Evolutionary conservation across 257 asterid genomes (phyloP).

Genomic region (Penstemon newberryi): DNA sequence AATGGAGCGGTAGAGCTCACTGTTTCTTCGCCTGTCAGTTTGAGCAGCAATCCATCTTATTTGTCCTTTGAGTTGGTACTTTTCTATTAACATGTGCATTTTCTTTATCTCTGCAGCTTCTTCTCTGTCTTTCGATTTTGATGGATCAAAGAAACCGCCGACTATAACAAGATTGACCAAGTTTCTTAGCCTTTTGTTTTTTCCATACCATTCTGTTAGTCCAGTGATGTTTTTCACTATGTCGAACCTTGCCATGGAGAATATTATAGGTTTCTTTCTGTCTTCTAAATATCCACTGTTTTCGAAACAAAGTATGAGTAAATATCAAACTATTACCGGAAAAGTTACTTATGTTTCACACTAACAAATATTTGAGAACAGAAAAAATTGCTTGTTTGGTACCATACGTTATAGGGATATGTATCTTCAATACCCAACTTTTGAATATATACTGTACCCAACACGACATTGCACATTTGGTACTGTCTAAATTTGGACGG

Average conservation of each 20-base stretch:
- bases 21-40: conserved; percentile 64
- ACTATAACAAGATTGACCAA: conserved; percentile 81
- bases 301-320: not conserved
- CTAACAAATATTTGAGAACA: not conserved
- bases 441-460: too few species aligned
- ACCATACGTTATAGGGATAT: too few species aligned
- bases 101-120: conserved; percentile 79
- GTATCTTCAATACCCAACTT: too few species aligned
- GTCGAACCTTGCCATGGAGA: conserved; percentile 96
- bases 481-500: too few species aligned
- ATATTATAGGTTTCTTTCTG: conserved; percentile 71
- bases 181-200: conserved; percentile 69
- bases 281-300: conserved; percentile 79
- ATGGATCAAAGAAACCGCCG: conserved; percentile 85
- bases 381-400: not conserved
- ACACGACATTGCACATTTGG: too few species aligned
- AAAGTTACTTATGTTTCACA: conserved; percentile 2
- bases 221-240: conserved; percentile 79
- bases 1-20: conserved; percentile 77
- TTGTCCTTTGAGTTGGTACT: conserved; percentile 73
- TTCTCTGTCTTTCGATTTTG: conserved; percentile 86
- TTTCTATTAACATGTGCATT: conserved; percentile 70
- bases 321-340: not conserved
- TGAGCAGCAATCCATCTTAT: conserved; percentile 94
- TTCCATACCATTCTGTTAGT: conserved; percentile 87